Percentiles rank a stretch among this genome's conserved stretches.
phyloP scores from a whole-genome alignment of 1,284 basidiomycete genomes.

The Cutaneotrichosporon cutaneum region DNA sequence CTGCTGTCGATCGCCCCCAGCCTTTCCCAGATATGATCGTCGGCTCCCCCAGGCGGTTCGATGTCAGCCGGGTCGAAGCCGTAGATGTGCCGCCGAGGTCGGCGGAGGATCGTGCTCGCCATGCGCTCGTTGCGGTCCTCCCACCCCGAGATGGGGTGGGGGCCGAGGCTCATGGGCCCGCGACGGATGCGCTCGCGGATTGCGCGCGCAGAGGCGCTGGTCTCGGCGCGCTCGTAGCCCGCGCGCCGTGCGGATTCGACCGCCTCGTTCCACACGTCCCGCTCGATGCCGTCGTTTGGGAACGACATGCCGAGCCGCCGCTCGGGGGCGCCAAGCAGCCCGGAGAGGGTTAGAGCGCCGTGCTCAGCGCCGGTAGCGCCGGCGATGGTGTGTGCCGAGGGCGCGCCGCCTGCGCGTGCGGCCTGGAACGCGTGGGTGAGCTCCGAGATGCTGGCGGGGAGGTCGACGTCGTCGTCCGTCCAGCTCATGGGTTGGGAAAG shows the following conservation, averaged over 20 bases:
- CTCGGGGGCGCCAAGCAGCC: not conserved
- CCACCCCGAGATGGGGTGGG: not conserved
- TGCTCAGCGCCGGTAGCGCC: not conserved
- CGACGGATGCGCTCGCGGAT: conserved; percentile 6
- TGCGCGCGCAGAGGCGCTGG: conserved; percentile 6
- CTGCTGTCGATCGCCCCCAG: conserved; percentile 76
- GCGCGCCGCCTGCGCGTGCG: not conserved
- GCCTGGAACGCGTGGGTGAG: conserved; percentile 11
- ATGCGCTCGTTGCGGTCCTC: conserved; percentile 19
- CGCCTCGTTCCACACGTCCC: conserved; percentile 6
- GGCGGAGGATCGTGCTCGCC: conserved; percentile 18
- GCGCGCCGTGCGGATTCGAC: conserved; percentile 11
- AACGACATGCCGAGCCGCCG: conserved; percentile 15
- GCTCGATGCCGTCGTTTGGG: conserved; percentile 14
- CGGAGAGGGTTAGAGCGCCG: not conserved
- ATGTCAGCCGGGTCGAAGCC: conserved; percentile 23
- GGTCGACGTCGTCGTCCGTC: conserved; percentile 18
- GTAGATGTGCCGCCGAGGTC: conserved; percentile 13
- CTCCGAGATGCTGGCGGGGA: conserved; percentile 16
- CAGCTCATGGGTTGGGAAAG: conserved; percentile 9
- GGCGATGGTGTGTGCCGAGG: conserved; percentile 4
- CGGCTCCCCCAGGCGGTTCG: conserved; percentile 14
- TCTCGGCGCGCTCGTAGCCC: conserved; percentile 9
- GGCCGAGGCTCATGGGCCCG: not conserved
- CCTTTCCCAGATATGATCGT: conserved; percentile 58